Evolutionary conservation across 345 rosid species (phyloP).

Genomic region (Populus simonii): DNA sequence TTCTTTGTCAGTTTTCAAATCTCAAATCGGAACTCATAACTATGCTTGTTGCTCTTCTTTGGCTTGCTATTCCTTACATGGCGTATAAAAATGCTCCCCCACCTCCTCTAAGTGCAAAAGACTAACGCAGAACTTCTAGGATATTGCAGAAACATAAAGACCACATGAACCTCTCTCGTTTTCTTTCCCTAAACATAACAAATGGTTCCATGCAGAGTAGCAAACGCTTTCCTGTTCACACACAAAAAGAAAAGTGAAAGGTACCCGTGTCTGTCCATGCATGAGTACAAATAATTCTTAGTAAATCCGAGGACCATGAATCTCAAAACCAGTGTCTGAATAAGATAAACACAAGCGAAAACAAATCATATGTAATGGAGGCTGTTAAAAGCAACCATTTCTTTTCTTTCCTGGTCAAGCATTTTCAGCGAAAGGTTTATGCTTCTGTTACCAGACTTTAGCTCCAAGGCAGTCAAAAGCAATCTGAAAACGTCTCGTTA

Average conservation of each 20-base stretch:
- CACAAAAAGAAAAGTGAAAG: neutral
- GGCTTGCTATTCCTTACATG: neutral
- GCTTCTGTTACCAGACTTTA: neutral
- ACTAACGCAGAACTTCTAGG: neutral
- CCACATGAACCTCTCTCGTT: too few species aligned
- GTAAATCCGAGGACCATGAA: neutral
- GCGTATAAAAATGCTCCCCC: neutral
- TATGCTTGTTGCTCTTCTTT: neutral
- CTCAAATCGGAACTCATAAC: too few species aligned
- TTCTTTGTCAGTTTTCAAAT: too few species aligned
- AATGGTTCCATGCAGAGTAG: neutral
- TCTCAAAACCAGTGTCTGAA: neutral
- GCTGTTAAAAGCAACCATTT: neutral
- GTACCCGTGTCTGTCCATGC: neutral
- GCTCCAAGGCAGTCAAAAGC: neutral
- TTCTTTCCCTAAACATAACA: too few species aligned
- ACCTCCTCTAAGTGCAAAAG: neutral
- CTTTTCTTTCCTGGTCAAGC: neutral
- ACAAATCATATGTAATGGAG: neutral
- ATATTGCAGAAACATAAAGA: neutral
- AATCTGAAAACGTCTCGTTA: neutral
- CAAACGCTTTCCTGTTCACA: neutral
- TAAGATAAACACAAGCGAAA: neutral
- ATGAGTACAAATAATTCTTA: neutral
- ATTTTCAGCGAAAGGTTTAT: neutral